A percentile compares a stretch with the other conserved stretches of the same genome.
phyloP scores from a whole-genome alignment of 2,329 filamentous ascomycete genomes.

The Calonectria henricotiae region DNA sequence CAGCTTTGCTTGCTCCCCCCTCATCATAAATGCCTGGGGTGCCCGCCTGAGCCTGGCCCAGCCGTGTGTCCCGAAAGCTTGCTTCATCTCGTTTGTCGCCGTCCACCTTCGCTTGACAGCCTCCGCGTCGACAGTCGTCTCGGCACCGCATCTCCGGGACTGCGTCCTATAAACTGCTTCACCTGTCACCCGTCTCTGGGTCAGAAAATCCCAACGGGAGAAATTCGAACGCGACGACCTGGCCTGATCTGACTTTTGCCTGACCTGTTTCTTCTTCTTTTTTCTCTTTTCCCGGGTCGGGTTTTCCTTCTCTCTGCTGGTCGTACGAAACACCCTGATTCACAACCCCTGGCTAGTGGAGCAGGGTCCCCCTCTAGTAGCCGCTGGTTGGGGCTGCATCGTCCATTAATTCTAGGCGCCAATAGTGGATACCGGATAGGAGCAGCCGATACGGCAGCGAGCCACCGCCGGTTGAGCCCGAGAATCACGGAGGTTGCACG shows the following conservation, averaged over 20 bases:
- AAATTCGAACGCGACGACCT: not conserved
- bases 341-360: slow-evolving; percentile 32
- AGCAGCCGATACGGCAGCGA: slow-evolving; percentile 49
- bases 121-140: slow-evolving; percentile 36
- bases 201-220: not conserved
- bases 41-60: slow-evolving; percentile 42
- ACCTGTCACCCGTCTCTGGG: not conserved
- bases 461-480: slow-evolving; percentile 47
- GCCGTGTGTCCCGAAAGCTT: slow-evolving; percentile 39
- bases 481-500: slow-evolving; percentile 49
- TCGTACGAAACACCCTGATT: slow-evolving; percentile 29
- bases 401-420: slow-evolving; percentile 38
- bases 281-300: too few species aligned
- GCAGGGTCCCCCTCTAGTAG: slow-evolving; percentile 19
- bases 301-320: not conserved
- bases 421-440: slow-evolving; percentile 52
- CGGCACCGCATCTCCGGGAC: slow-evolving; percentile 24
- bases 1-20: slow-evolving; percentile 37
- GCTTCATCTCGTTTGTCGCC: slow-evolving; percentile 44
- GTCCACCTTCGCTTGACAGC: slow-evolving; percentile 41
- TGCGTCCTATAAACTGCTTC: slow-evolving; percentile 14
- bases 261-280: too few species aligned
- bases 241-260: slow-evolving; percentile 7
- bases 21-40: slow-evolving; percentile 27
- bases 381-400: slow-evolving; percentile 30